Evolutionary conservation across 2,329 filamentous ascomycete species (phyloP).

Genomic region (Trichoderma gracile): DNA sequence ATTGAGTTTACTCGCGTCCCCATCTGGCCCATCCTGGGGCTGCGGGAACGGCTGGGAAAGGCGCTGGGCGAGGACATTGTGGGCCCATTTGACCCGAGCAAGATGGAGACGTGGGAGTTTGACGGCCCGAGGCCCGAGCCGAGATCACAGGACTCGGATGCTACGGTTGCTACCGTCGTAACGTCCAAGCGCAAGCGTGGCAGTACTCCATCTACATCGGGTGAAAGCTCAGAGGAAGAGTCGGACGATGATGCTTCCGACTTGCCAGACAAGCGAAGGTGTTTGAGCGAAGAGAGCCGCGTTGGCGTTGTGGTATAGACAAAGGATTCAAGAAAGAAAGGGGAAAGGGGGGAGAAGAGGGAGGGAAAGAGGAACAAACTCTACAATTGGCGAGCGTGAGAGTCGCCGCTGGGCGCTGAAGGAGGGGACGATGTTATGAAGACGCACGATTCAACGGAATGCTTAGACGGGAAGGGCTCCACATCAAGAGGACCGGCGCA

Average conservation of each 20-base stretch:
- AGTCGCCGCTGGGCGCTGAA: not conserved
- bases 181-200: slow-evolving; percentile 39
- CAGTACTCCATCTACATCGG: slow-evolving; percentile 42
- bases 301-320: slow-evolving; percentile 37
- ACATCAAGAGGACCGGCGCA: slow-evolving; percentile 11
- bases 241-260: slow-evolving; percentile 37
- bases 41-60: slow-evolving; percentile 56
- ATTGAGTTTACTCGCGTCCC: slow-evolving; percentile 53
- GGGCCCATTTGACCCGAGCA: slow-evolving; percentile 42
- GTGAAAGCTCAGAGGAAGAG: slow-evolving; percentile 46
- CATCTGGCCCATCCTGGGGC: slow-evolving; percentile 56
- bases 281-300: slow-evolving; percentile 35
- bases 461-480: slow-evolving; percentile 3
- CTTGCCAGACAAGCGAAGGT: slow-evolving; percentile 39
- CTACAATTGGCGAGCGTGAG: not conserved
- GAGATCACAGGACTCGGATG: slow-evolving; percentile 33
- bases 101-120: slow-evolving; percentile 51
- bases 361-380: too few relatives aligned
- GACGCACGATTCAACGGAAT: slow-evolving; percentile 14
- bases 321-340: not conserved
- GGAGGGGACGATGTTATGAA: not conserved
- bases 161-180: slow-evolving; percentile 10
- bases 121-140: slow-evolving; percentile 19
- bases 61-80: slow-evolving; percentile 55
- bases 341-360: too few relatives aligned